Percentiles rank a stretch among this genome's conserved stretches.
Evolutionary conservation across 2,329 filamentous ascomycete species (phyloP).

Genomic region (Diaporthe ampelina): DNA sequence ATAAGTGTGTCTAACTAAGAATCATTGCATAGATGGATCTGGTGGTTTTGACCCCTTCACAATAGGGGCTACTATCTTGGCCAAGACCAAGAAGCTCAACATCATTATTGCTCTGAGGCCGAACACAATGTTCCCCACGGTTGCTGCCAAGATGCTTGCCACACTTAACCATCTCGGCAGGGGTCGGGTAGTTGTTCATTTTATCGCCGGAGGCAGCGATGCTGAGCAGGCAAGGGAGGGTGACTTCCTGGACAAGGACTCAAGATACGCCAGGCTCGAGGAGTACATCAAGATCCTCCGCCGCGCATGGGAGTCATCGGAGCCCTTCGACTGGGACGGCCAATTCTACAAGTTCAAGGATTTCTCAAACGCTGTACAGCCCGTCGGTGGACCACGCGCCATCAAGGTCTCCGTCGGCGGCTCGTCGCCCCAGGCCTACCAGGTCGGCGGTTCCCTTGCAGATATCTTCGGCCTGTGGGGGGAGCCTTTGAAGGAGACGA

Average conservation of each 20-base stretch:
- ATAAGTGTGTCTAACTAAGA: not conserved
- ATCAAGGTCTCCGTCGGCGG: slow-evolving; percentile 73
- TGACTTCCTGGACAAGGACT: slow-evolving; percentile 69
- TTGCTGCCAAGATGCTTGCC: slow-evolving; percentile 72
- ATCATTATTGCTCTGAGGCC: slow-evolving; percentile 73
- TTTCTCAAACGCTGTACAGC: slow-evolving; percentile 68
- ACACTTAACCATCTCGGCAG: slow-evolving; percentile 71
- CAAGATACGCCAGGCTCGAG: slow-evolving; percentile 70
- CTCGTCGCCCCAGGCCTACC: slow-evolving; percentile 71
- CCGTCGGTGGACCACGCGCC: slow-evolving; percentile 59
- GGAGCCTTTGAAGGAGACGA: slow-evolving; percentile 74
- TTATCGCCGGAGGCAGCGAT: slow-evolving; percentile 74
- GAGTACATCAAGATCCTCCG: slow-evolving; percentile 74
- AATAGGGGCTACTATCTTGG: slow-evolving; percentile 69
- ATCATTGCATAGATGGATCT: slow-evolving; percentile 57
- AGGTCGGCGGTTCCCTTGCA: slow-evolving; percentile 68
- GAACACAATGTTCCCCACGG: slow-evolving; percentile 73
- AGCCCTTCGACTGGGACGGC: slow-evolving; percentile 73
- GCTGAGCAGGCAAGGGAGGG: slow-evolving; percentile 72
- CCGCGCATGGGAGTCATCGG: slow-evolving; percentile 68
- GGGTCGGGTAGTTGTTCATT: slow-evolving; percentile 72
- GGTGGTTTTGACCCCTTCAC: slow-evolving; percentile 70
- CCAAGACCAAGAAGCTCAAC: slow-evolving; percentile 70
- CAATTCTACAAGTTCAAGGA: slow-evolving; percentile 72
- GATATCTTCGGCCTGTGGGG: slow-evolving; percentile 77